Evolutionary conservation across 78 protist genomes (phyloP).

Genomic region (Protostelium mycophagum): DNA sequence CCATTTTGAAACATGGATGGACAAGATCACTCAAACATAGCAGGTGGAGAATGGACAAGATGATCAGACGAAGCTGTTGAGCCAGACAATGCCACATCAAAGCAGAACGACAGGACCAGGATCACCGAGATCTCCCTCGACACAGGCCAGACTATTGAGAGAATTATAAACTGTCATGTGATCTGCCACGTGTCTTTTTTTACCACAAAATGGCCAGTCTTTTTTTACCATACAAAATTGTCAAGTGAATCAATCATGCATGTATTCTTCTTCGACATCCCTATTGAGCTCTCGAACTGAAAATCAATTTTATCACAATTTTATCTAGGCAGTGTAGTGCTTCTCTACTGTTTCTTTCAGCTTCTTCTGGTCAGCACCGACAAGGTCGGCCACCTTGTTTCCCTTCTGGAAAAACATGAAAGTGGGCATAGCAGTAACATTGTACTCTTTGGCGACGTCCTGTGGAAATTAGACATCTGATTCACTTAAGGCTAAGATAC

Average conservation of each 20-base stretch:
- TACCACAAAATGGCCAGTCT: no score
- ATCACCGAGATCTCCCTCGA: background rate
- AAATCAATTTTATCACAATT: no score
- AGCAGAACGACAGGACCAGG: no score
- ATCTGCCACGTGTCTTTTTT: no score
- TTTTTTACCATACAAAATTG: no score
- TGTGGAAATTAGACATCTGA: background rate
- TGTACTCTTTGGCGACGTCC: background rate
- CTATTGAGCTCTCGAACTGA: no score
- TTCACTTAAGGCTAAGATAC: background rate
- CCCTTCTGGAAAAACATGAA: slow-evolving; percentile 2
- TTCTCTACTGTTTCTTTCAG: slow-evolving; percentile 17
- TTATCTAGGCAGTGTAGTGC: slow-evolving; percentile 10
- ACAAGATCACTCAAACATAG: background rate
- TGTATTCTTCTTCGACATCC: no score
- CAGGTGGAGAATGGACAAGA: background rate
- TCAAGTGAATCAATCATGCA: no score
- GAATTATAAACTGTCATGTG: no score
- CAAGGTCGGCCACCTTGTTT: slow-evolving; percentile 28
- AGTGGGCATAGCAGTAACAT: background rate
- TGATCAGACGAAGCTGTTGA: background rate
- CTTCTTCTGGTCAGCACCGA: slow-evolving; percentile 45
- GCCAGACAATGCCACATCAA: background rate
- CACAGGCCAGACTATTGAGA: background rate
- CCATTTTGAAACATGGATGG: no score